Evolutionary conservation across 2,329 filamentous ascomycete species (phyloP).

Genomic region (Elsinoe ampelina): DNA sequence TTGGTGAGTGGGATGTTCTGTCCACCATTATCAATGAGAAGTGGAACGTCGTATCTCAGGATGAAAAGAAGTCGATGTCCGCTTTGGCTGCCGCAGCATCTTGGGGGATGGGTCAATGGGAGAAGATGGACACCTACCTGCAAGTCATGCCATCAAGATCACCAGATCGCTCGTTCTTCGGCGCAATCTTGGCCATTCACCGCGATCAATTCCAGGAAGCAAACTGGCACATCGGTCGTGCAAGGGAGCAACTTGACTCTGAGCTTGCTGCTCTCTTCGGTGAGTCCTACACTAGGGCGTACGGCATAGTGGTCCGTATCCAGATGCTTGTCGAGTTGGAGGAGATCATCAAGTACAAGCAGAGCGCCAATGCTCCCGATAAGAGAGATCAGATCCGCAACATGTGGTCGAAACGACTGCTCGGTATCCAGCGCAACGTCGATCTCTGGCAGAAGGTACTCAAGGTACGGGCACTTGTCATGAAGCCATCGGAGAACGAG

Average conservation of each 20-base stretch:
- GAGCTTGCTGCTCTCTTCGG: conserved; percentile 94
- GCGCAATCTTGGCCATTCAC: conserved; percentile 88
- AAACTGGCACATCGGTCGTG: conserved; percentile 78
- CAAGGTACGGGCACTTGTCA: conserved; percentile 84
- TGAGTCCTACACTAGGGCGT: conserved; percentile 95
- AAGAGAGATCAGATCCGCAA: conserved; percentile 85
- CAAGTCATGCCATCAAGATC: conserved; percentile 90
- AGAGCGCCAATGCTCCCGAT: conserved; percentile 65
- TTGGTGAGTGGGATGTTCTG: conserved; percentile 94
- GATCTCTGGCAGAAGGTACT: conserved; percentile 99
- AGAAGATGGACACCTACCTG: conserved; percentile 95
- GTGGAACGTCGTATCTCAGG: conserved; percentile 80
- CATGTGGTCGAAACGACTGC: conserved; percentile 91
- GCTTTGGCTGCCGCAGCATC: conserved; percentile 90
- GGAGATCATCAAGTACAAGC: conserved; percentile 96
- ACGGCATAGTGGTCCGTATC: conserved; percentile 93
- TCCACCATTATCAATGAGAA: conserved; percentile 83
- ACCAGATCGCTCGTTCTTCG: conserved; percentile 94
- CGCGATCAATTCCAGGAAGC: conserved; percentile 93
- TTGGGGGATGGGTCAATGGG: conserved; percentile 95
- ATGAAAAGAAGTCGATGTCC: conserved; percentile 83
- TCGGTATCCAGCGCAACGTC: conserved; percentile 92
- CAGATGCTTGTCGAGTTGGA: conserved; percentile 99
- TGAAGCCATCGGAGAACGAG: conserved; percentile 84
- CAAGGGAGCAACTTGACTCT: conserved; percentile 85